These are phyloP conservation scores for Polysphondylium violaceum DNA, from an alignment of 78 protist species.

Conservation along the genomic window DNA sequence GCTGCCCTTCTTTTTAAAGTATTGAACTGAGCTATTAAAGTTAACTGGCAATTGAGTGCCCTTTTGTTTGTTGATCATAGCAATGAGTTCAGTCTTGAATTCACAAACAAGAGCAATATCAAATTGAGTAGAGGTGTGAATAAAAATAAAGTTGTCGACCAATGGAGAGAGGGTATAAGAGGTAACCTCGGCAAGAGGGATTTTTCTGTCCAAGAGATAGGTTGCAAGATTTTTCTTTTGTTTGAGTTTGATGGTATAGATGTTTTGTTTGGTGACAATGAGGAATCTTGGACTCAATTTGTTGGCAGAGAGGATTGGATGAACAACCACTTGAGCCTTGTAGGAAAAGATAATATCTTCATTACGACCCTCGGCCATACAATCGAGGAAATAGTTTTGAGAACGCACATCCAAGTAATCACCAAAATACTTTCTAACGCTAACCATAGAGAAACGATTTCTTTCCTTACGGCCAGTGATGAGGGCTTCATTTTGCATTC, in stretches of 20 bases:
- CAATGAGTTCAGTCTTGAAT: slow-evolving; percentile 79
- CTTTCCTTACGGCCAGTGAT: slow-evolving; percentile 64
- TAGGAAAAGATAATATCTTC: slow-evolving; percentile 78
- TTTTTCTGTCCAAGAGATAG: slow-evolving; percentile 52
- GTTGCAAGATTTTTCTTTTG: slow-evolving; percentile 78
- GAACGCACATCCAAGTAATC: slow-evolving; percentile 76
- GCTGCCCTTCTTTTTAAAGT: slow-evolving; percentile 68
- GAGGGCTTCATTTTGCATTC: slow-evolving; percentile 42
- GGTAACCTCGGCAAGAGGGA: slow-evolving; percentile 55
- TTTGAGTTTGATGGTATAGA: slow-evolving; percentile 69
- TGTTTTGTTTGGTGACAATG: slow-evolving; percentile 73
- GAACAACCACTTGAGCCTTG: slow-evolving; percentile 69
- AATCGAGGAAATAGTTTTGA: slow-evolving; percentile 69
- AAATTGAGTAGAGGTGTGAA: slow-evolving; percentile 61
- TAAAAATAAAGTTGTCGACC: slow-evolving; percentile 69
- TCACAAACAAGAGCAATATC: slow-evolving; percentile 69
- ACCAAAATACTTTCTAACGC: slow-evolving; percentile 73
- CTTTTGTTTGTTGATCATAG: slow-evolving; percentile 52
- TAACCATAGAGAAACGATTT: slow-evolving; percentile 70
- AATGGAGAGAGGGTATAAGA: slow-evolving; percentile 58
- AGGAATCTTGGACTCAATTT: slow-evolving; percentile 72
- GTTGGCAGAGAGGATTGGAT: slow-evolving; percentile 58
- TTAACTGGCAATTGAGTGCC: slow-evolving; percentile 27
- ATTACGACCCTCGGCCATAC: slow-evolving; percentile 79
- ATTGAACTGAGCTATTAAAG: slow-evolving; percentile 13